Evolutionary conservation across 495 filamentous ascomycete genomes (phyloP), one percentile per base, ranked within the genome.

Genomic region (Lentithecium fluviatile): DNA sequence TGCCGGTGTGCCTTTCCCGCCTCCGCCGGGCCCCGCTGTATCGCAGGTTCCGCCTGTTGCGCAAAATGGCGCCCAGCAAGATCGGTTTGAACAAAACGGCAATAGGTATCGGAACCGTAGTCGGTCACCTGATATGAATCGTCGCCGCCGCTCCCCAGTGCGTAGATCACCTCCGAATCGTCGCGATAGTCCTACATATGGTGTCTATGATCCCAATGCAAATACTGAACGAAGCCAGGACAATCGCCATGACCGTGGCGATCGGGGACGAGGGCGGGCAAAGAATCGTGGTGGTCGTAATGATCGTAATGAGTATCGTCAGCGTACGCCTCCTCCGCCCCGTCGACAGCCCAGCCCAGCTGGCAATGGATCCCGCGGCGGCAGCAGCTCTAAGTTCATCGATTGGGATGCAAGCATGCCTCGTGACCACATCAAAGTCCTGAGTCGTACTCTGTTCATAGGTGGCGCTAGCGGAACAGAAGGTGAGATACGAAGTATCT

Each of bases 401-500:
- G 85, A 92, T 45, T 88, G 85, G 75, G 94, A 97, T 71, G 78
- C 81, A 43, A 82, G 75, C 1, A 78, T 98, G 58, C 84, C 85
- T 6, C 79, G 79, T 64, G 85, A 85, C 50, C 82, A 80, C 65
- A 96, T 98, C 73, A 95, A 93, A 78, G 94, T 98, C 0, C 79
- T 96, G 43, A 97, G 95, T 71, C 84, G 94, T 55, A 98, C 94
- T 21, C 82, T 98, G 1, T 98, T 98, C 70, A 91, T 98, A 49
- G 94, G 94, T 52, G 94, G 95, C 73, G 94, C 96, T 25, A 58
- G 49, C 6, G 88, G 85, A 20, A 84, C 88, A 11, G 94, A 99
- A 71, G 76, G 80, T 17, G 90, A 95, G 64, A 78, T 99, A 47
- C 83, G 89, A 21, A 77, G 75, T 24, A 83, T 91, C 25, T 97